These are phyloP conservation scores for Annulohypoxylon nitens DNA, from an alignment of 495 filamentous ascomycete species.

Conservation along the genomic window DNA sequence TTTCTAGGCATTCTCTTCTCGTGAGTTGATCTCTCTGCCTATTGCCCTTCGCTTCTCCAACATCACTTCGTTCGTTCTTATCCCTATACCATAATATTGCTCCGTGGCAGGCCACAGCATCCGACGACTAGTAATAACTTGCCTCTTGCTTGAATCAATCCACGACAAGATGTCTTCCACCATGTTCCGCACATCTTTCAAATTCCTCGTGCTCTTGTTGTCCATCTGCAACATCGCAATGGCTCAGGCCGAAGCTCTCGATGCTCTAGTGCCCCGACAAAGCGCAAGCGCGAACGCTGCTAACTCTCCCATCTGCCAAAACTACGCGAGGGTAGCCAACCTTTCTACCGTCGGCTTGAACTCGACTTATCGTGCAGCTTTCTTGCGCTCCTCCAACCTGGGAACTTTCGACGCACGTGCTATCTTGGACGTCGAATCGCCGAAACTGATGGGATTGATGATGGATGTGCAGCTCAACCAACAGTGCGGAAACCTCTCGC, in stretches of 20 bases:
- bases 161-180: conserved; percentile 24
- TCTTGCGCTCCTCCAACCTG: conserved; percentile 47
- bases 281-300: conserved; percentile 31
- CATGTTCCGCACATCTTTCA: conserved; percentile 38
- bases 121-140: conserved; percentile 14
- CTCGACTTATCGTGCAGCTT: conserved; percentile 53
- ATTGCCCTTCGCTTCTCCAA: conserved; percentile 12
- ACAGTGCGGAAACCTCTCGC: conserved; percentile 53
- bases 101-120: conserved; percentile 43
- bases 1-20: conserved; percentile 13
- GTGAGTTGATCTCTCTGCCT: conserved; percentile 38
- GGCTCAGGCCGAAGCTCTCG: conserved; percentile 21
- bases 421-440: conserved; percentile 50
- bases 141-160: not conserved
- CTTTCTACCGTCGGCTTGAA: conserved; percentile 52
- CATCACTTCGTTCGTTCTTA: conserved; percentile 30
- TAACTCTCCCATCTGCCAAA: conserved; percentile 30
- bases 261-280: conserved; percentile 29
- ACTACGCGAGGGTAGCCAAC: conserved; percentile 52
- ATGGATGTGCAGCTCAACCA: conserved; percentile 50
- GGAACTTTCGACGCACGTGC: conserved; percentile 47
- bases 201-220: conserved; percentile 36
- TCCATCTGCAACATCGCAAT: conserved; percentile 40
- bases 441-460: conserved; percentile 49
- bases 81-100: conserved; percentile 22